Evolutionary conservation across 2,329 filamentous ascomycete species (phyloP), one percentile per base, ranked within the genome.

Genomic region (Beauveria australis): DNA sequence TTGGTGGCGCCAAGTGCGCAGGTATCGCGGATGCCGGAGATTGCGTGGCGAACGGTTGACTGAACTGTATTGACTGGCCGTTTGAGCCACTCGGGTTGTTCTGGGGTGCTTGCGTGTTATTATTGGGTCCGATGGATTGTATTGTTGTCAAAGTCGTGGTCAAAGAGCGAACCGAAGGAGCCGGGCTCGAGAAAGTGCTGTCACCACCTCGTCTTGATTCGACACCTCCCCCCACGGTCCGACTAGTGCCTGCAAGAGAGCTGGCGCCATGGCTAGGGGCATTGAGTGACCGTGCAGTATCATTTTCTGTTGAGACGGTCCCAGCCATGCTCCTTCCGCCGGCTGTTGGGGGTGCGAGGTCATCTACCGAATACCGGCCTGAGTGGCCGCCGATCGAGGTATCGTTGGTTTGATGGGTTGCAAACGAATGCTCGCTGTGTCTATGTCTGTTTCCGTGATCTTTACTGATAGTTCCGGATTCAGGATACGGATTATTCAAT

Each of bases 401-500:
- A 69, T 80, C 82, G 59, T 74, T 79, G 66, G 75, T 84, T n/a
- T 75, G 81, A 12, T 75, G 82, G 61, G 77, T 87, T 68, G 81
- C 80, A 62, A 83, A 79, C 3, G 83, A 86, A 58, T 76, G 75
- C 49, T 78, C 79, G 70, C 80, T 83, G 60, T 71, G 69, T 60
- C 65, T 46, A 48, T 65, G 61, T 53, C 60, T 63, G 37, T 63
- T 65, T 28, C 64, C 63, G 61, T 64, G 62, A 60, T 62, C 63
- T 44, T 71, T 64, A 61, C 69, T 66, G 62, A 85, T 70, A 49
- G 81, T 82, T 62, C 89, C 89, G 2, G 91, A 95, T 67, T 93
- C 82, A 9, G 90, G 90, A 70, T 97, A 97, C n/a, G 92, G 92
- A 71, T 93, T 93, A 79, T 96, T 96, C 73, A 88, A 87, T 69